Evolutionary conservation across 192 early-diverging fungal genomes (phyloP).

Genomic region (Rhizophagus clarus): DNA sequence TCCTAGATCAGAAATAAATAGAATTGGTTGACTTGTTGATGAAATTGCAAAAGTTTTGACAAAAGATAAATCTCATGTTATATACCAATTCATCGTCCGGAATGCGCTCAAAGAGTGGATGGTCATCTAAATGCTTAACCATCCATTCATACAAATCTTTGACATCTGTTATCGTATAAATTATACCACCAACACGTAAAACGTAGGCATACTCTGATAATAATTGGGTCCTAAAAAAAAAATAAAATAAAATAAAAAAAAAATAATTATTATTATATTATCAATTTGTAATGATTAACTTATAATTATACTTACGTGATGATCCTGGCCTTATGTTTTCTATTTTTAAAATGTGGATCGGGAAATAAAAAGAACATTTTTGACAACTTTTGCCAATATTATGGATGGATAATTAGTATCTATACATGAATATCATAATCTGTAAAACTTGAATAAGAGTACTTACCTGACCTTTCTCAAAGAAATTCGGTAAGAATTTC

Average conservation of each 20-base stretch:
- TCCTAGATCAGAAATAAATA: constrained; percentile 41
- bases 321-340: constrained; percentile 98
- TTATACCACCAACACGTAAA: constrained; percentile 81
- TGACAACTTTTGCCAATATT: constrained; percentile 63
- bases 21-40: not conserved
- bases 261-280: not conserved
- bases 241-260: too few species aligned
- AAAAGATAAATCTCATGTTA: not conserved
- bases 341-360: constrained; percentile 99
- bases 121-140: constrained; percentile 90
- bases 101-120: constrained; percentile 91
- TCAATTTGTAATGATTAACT: not conserved
- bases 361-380: constrained; percentile 99
- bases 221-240: constrained; percentile 47
- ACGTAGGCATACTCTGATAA: constrained; percentile 98
- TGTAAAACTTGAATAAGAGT: not conserved
- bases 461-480: constrained; percentile 85
- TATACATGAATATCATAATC: too few species aligned
- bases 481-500: constrained; percentile 99
- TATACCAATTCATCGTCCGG: constrained; percentile 70
- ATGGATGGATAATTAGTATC: not conserved
- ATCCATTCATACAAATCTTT: constrained; percentile 94
- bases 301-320: constrained; percentile 62
- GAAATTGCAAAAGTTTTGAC: not conserved
- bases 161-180: constrained; percentile 97